phyloP scores from a whole-genome alignment of 2,329 filamentous ascomycete species.

The Fusarium decemcellulare region DNA sequence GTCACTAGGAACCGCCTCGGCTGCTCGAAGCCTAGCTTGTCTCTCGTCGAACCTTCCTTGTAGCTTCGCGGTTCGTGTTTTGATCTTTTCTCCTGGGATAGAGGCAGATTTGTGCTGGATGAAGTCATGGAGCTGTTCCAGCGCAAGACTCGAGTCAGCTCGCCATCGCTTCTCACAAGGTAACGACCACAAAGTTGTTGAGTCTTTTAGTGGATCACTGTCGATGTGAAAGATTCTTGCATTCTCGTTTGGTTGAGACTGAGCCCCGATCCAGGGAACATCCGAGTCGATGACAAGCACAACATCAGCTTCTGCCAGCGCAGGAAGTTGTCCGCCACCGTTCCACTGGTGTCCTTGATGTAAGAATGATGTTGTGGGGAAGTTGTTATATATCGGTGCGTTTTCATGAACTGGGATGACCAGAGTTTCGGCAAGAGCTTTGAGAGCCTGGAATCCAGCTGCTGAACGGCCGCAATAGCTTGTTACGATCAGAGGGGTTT shows the following conservation, averaged over 20 bases:
- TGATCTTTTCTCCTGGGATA: not conserved
- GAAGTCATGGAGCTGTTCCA: slow-evolving; percentile 1
- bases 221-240: slow-evolving; percentile 30
- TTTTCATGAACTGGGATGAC: slow-evolving; percentile 25
- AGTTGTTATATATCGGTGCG: slow-evolving; percentile 30
- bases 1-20: not conserved
- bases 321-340: slow-evolving; percentile 21
- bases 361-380: slow-evolving; percentile 24
- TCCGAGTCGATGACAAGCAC: slow-evolving; percentile 29
- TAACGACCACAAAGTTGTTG: slow-evolving; percentile 20
- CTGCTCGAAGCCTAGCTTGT: not conserved
- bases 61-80: not conserved
- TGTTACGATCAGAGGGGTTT: slow-evolving; percentile 21
- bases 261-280: slow-evolving; percentile 31
- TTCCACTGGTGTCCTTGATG: slow-evolving; percentile 23
- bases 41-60: not conserved
- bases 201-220: slow-evolving; percentile 26
- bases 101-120: not conserved
- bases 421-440: slow-evolving; percentile 12
- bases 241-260: slow-evolving; percentile 1
- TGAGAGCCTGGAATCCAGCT: slow-evolving; percentile 17
- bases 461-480: slow-evolving; percentile 22
- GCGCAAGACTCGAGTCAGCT: not conserved
- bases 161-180: slow-evolving; percentile 24
- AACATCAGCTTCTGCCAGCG: slow-evolving; percentile 16